Percentiles rank a stretch among this genome's conserved stretches.
Evolutionary conservation across 164 flowering plant genomes (phyloP).

Genomic region (Chimonanthus praecox): DNA sequence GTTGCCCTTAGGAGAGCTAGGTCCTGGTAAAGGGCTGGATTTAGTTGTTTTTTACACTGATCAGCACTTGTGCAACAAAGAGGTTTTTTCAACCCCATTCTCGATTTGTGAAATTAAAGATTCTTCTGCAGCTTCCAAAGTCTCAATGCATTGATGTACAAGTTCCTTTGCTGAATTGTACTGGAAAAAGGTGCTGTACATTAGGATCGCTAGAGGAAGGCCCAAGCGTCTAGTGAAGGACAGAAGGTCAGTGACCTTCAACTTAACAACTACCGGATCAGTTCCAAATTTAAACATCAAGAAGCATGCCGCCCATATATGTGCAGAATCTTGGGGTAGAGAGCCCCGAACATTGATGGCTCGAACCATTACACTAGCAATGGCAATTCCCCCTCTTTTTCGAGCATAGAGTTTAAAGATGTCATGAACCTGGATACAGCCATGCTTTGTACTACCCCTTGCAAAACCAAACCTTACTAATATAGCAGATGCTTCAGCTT

Average conservation of each 20-base stretch:
- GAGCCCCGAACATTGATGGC: slow-evolving; percentile 51
- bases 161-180: slow-evolving; percentile 74
- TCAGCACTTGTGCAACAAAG: slow-evolving; percentile 60
- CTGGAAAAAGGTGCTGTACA: slow-evolving; percentile 62
- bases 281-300: slow-evolving; percentile 60
- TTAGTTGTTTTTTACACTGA: slow-evolving; percentile 63
- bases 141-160: slow-evolving; percentile 67
- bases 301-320: slow-evolving; percentile 87
- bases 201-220: slow-evolving; percentile 61
- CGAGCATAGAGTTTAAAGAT: slow-evolving; percentile 63
- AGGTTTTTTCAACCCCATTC: slow-evolving; percentile 71
- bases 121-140: slow-evolving; percentile 74
- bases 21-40: slow-evolving; percentile 83
- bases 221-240: slow-evolving; percentile 53
- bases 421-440: slow-evolving; percentile 50
- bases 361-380: slow-evolving; percentile 60
- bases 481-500: slow-evolving; percentile 72
- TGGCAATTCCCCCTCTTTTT: slow-evolving; percentile 45
- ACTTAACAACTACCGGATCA: slow-evolving; percentile 49
- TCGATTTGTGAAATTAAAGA: slow-evolving; percentile 72
- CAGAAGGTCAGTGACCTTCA: slow-evolving; percentile 56
- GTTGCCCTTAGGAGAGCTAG: slow-evolving; percentile 67
- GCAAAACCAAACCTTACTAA: slow-evolving; percentile 68
- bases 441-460: slow-evolving; percentile 49
- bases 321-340: slow-evolving; percentile 43